Evolutionary conservation across 305 asterid species (phyloP).

Genomic region (Andrographis paniculata): DNA sequence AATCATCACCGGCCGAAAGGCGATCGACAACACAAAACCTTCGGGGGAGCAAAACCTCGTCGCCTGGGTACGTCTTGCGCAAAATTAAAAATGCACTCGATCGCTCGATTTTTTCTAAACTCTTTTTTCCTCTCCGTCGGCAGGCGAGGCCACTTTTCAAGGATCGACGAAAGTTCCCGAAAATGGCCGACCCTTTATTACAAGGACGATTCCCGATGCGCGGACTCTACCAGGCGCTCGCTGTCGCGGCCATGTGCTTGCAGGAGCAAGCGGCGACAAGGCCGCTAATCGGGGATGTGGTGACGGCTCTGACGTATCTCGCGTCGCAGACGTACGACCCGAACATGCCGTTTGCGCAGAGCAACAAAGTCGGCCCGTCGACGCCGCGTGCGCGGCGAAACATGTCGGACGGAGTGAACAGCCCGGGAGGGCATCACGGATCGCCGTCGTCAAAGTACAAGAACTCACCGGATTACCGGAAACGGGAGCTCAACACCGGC

Average conservation of each 20-base stretch:
- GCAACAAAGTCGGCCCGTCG: conserved; percentile 43
- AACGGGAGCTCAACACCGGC: conserved; percentile 36
- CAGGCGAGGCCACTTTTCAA: conserved; percentile 86
- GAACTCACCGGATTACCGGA: conserved; percentile 67
- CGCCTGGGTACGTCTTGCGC: conserved; percentile 68
- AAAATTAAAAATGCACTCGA: too few relatives aligned
- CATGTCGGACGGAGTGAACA: conserved; percentile 35
- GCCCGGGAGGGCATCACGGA: conserved; percentile 38
- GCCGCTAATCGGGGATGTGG: conserved; percentile 85
- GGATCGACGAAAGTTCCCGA: conserved; percentile 76
- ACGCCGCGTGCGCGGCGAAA: conserved; percentile 57
- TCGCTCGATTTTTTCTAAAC: too few relatives aligned
- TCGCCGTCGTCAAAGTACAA: conserved; percentile 65
- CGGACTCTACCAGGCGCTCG: conserved; percentile 85
- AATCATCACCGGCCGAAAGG: conserved; percentile 87
- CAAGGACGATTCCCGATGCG: conserved; percentile 84
- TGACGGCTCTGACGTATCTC: conserved; percentile 76
- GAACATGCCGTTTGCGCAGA: conserved; percentile 33
- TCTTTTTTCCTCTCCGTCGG: background rate
- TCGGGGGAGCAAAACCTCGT: conserved; percentile 88
- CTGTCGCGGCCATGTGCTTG: conserved; percentile 96
- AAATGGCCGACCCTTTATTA: conserved; percentile 82
- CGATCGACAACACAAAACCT: conserved; percentile 56
- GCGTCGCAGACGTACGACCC: conserved; percentile 83
- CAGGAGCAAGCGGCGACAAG: conserved; percentile 95